A percentile compares a stretch with the other conserved stretches of the same genome.
Conservation (phyloP, 2,329 filamentous ascomycete species). For the Aspergillus ruber region DNA sequence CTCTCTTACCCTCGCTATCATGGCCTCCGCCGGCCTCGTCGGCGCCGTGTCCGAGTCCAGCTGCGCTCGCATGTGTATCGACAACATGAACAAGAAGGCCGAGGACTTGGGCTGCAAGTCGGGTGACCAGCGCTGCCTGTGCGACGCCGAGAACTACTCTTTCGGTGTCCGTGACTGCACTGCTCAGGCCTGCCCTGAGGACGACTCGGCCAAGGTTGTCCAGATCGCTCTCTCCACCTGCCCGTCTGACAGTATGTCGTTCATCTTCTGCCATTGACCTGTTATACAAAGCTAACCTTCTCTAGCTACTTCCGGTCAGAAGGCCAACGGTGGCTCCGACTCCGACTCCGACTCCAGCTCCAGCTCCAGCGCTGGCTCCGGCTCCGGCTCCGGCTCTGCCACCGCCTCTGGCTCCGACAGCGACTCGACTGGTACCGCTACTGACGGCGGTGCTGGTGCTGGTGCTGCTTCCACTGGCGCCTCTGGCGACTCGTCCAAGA, state of each 20-base stretch:
- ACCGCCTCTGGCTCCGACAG: slow-evolving; percentile 5
- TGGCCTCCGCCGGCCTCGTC: slow-evolving; percentile 22
- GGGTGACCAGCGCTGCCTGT: slow-evolving; percentile 35
- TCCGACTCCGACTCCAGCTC: slow-evolving; percentile 4
- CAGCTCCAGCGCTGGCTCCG: slow-evolving; percentile 3
- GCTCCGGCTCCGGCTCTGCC: not conserved
- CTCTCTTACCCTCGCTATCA: slow-evolving; percentile 22
- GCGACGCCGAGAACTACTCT: slow-evolving; percentile 35
- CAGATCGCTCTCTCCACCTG: slow-evolving; percentile 31
- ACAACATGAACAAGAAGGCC: slow-evolving; percentile 39
- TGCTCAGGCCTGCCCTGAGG: slow-evolving; percentile 35
- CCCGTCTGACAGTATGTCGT: slow-evolving; percentile 19
- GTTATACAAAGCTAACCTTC: not conserved
- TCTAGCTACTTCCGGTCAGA: slow-evolving; percentile 5
- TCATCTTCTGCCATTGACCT: not conserved
- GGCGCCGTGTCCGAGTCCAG: slow-evolving; percentile 20
- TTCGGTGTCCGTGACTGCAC: slow-evolving; percentile 44
- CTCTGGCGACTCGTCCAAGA: slow-evolving; percentile 2
- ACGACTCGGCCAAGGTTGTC: slow-evolving; percentile 28
- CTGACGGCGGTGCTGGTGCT: slow-evolving; percentile 12
- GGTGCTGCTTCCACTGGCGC: slow-evolving; percentile 11
- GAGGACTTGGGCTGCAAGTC: slow-evolving; percentile 33
- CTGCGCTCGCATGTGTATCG: slow-evolving; percentile 35
- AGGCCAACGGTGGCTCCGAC: slow-evolving; percentile 7
- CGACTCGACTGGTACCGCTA: slow-evolving; percentile 8